Evolutionary conservation across 768 basidiomycete species (phyloP).

Genomic region (Paxillus ammoniavirescens): DNA sequence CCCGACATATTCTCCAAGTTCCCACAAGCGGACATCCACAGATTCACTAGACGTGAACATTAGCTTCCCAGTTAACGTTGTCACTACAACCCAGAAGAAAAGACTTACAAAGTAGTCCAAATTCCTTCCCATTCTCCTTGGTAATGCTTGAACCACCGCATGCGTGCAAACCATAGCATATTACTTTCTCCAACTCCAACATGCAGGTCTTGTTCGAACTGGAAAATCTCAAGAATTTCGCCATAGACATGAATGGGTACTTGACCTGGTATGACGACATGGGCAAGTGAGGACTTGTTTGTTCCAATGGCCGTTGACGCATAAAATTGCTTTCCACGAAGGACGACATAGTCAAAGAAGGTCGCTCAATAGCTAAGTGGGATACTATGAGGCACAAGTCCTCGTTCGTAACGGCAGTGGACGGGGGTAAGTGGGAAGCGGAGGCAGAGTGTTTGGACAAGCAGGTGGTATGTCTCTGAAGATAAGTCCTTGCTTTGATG

Average conservation of each 20-base stretch:
- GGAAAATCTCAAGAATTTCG: neutral
- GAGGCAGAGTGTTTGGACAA: neutral
- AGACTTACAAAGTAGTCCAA: neutral
- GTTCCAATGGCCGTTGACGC: neutral
- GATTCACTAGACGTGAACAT: neutral
- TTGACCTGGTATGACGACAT: neutral
- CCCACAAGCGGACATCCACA: neutral
- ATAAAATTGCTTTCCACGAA: neutral
- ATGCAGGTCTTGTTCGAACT: neutral
- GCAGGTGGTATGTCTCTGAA: neutral
- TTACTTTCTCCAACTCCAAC: neutral
- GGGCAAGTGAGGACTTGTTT: neutral
- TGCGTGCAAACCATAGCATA: neutral
- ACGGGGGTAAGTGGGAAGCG: slow-evolving; percentile 1
- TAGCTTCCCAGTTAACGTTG: neutral
- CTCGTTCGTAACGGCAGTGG: neutral
- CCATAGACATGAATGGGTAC: neutral
- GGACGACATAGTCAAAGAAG: slow-evolving; percentile 4
- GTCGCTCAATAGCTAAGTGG: neutral
- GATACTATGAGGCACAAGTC: neutral
- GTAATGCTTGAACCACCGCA: neutral
- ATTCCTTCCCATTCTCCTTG: neutral
- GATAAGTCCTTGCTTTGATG: neutral
- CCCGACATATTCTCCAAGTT: slow-evolving; percentile 1
- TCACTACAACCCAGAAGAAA: neutral